Evolutionary conservation across 768 basidiomycete species (phyloP).

Genomic region (Mycena vulgaris): DNA sequence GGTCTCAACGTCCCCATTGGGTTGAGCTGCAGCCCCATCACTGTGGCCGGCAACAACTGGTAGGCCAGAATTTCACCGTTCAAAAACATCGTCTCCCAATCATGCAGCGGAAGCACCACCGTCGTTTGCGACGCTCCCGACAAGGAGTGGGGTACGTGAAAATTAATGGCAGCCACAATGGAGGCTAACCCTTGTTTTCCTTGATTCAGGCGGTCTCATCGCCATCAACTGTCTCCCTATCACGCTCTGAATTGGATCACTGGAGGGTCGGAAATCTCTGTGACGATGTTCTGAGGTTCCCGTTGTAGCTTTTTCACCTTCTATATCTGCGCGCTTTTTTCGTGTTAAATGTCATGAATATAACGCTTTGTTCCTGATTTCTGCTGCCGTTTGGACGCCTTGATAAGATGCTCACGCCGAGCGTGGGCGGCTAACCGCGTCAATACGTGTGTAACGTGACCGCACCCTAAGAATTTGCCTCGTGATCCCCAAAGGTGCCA

Average conservation of each 20-base stretch:
- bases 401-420: no score
- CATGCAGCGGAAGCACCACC: constrained; percentile 17
- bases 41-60: constrained; percentile 36
- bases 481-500: no score
- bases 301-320: neutral
- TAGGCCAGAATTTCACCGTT: neutral
- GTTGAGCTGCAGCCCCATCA: constrained; percentile 36
- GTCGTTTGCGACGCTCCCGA: constrained; percentile 28
- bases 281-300: neutral
- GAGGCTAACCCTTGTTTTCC: neutral
- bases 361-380: neutral
- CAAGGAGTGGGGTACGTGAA: constrained; percentile 29
- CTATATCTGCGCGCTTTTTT: neutral
- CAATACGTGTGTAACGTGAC: no score
- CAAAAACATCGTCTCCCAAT: no score
- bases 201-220: neutral
- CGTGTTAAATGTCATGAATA: constrained; percentile 5
- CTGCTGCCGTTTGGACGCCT: no score
- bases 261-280: neutral
- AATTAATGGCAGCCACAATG: neutral
- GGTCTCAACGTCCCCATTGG: constrained; percentile 31
- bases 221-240: constrained; percentile 19
- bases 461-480: no score
- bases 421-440: no score
- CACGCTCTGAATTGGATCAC: neutral